Percentiles rank a stretch among this genome's conserved stretches.
phyloP scores from a whole-genome alignment of 2,329 filamentous ascomycete species.

The Paraconiothyrium sp. region DNA sequence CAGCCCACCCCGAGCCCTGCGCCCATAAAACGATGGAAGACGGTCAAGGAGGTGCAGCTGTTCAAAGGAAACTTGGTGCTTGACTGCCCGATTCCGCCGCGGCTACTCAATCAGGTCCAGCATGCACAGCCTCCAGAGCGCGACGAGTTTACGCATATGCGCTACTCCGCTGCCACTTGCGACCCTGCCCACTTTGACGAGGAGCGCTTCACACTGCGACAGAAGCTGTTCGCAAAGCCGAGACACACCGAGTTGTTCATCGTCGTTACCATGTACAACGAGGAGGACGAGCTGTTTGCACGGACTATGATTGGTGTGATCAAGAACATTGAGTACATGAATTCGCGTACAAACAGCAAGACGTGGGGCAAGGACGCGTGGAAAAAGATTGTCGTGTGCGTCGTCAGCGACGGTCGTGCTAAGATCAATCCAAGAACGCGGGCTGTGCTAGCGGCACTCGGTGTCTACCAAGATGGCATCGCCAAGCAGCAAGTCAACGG shows the following conservation, averaged over 20 bases:
- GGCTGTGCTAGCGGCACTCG: conserved; percentile 89
- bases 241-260: conserved; percentile 96
- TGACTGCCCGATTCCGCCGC: conserved; percentile 93
- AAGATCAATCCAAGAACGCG: conserved; percentile 95
- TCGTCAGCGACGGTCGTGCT: conserved; percentile 94
- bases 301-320: conserved; percentile 96
- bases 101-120: conserved; percentile 84
- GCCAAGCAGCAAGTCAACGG: conserved; percentile 97
- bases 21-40: conserved; percentile 91
- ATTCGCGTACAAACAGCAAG: conserved; percentile 88
- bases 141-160: conserved; percentile 87
- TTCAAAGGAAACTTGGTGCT: conserved; percentile 97
- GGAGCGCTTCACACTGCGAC: conserved; percentile 88
- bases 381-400: conserved; percentile 99
- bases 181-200: conserved; percentile 89
- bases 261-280: conserved; percentile 98
- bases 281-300: conserved; percentile 95
- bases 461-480: conserved; percentile 97
- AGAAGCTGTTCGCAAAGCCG: conserved; percentile 90
- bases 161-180: conserved; percentile 94
- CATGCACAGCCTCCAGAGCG: conserved; percentile 82
- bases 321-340: conserved; percentile 99
- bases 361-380: conserved; percentile 98
- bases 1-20: conserved; percentile 63
- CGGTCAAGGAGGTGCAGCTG: conserved; percentile 96